Conservation (phyloP, 805 yeast genomes). For the Barnettozyma siamensis region DNA sequence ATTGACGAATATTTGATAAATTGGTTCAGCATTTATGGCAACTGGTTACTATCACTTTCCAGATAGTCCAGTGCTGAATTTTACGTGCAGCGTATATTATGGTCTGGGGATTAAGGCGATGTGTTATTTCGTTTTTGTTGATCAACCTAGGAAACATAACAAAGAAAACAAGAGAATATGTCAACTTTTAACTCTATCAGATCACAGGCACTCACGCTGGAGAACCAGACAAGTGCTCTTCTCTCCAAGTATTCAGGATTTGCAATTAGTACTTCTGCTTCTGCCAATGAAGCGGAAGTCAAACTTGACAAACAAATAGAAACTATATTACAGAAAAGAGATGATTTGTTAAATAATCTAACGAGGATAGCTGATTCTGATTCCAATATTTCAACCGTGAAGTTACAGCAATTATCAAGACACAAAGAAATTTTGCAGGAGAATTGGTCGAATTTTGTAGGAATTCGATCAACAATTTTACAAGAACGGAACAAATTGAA, state of each 20-base stretch:
- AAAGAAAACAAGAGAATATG: slow-evolving; percentile 14
- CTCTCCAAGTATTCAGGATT: slow-evolving; percentile 49
- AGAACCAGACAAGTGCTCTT: slow-evolving; percentile 56
- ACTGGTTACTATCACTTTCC: slow-evolving; percentile 2
- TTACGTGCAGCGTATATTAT: neutral
- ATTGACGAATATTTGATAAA: slow-evolving; percentile 19
- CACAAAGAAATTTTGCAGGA: slow-evolving; percentile 73
- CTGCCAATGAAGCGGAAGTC: slow-evolving; percentile 44
- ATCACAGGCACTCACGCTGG: slow-evolving; percentile 62
- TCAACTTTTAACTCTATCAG: slow-evolving; percentile 62
- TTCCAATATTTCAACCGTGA: slow-evolving; percentile 58
- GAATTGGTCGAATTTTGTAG: slow-evolving; percentile 55
- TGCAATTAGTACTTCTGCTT: slow-evolving; percentile 44
- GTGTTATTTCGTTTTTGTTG: too few species aligned
- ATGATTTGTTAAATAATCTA: slow-evolving; percentile 46
- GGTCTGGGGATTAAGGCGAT: neutral
- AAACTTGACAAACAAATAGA: slow-evolving; percentile 45
- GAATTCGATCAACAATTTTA: slow-evolving; percentile 51
- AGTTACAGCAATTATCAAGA: slow-evolving; percentile 74
- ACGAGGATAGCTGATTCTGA: slow-evolving; percentile 51
- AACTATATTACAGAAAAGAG: slow-evolving; percentile 44
- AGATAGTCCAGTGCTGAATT: too few species aligned
- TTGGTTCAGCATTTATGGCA: slow-evolving; percentile 26
- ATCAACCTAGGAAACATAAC: neutral
- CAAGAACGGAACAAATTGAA: slow-evolving; percentile 77